Evolutionary conservation across 257 asterid species (phyloP).

Genomic region (Jacaranda copaia): DNA sequence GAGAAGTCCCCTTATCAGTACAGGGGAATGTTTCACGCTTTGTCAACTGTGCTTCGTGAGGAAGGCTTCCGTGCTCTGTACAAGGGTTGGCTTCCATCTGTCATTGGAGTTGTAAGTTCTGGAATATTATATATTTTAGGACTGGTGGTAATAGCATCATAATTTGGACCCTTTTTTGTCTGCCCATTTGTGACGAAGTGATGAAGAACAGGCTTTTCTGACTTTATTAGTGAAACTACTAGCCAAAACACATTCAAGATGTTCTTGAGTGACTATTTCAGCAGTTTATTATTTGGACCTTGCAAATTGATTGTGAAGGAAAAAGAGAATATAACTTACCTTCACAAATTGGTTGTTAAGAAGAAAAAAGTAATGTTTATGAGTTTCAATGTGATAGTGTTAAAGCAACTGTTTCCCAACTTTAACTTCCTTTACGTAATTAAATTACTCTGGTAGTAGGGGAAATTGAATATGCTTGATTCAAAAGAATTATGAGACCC

Average conservation of each 20-base stretch:
- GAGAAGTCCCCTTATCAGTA: slow-evolving; percentile 89
- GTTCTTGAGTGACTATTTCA: slow-evolving; percentile 5
- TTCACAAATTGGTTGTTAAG: slow-evolving; percentile 14
- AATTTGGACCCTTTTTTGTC: slow-evolving; percentile 1
- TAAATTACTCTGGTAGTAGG: background rate
- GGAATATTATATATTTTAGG: slow-evolving; percentile 18
- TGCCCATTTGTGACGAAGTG: slow-evolving; percentile 23
- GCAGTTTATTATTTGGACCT: background rate
- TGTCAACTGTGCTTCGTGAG: slow-evolving; percentile 95
- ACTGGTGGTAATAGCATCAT: slow-evolving; percentile 19
- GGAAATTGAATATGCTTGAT: background rate
- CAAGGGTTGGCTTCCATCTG: slow-evolving; percentile 99
- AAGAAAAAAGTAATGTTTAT: background rate
- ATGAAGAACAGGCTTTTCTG: slow-evolving; percentile 19
- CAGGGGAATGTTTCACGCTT: slow-evolving; percentile 94
- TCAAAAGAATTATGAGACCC: background rate
- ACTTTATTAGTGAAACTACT: background rate
- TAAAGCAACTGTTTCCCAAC: slow-evolving; percentile 14
- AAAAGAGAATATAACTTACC: background rate
- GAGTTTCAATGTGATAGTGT: slow-evolving; percentile 14
- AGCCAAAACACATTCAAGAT: background rate
- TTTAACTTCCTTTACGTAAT: background rate
- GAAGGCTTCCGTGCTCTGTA: slow-evolving; percentile 96
- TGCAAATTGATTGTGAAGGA: background rate
- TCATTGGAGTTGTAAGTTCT: slow-evolving; percentile 95